Conservation (phyloP, 306 rosid genomes). For the Lagenaria siceraria region DNA sequence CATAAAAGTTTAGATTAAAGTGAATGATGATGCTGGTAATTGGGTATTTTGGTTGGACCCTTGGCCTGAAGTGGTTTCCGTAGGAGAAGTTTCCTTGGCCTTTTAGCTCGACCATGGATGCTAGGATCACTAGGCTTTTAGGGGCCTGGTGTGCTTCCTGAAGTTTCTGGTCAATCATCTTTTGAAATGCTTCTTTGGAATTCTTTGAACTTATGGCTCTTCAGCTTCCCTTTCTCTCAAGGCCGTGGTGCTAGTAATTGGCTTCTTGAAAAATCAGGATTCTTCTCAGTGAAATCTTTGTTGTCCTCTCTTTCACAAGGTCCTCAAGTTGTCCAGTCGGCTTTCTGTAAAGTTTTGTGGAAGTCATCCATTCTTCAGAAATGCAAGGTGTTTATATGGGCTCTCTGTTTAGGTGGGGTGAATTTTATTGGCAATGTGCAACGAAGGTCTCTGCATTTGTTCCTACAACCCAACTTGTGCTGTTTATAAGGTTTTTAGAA, state of each 20-base stretch:
- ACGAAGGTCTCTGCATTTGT: neutral
- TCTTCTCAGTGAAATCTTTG: neutral
- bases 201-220: neutral
- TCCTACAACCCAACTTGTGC: neutral
- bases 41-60: neutral
- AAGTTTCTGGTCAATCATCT: neutral
- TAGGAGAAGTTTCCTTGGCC: neutral
- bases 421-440: neutral
- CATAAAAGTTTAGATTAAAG: neutral
- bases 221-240: neutral
- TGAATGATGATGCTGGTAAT: neutral
- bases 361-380: neutral
- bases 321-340: neutral
- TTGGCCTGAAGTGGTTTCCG: neutral
- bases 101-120: neutral
- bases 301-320: neutral
- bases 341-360: neutral
- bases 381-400: neutral
- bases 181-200: neutral
- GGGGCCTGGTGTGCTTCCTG: neutral
- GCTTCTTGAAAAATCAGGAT: neutral
- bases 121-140: neutral
- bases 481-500: neutral
- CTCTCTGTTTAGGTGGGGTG: neutral
- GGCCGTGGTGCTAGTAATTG: neutral